phyloP scores from a whole-genome alignment of 371 early-diverging fungal genomes.

The Mortierella sp. region DNA sequence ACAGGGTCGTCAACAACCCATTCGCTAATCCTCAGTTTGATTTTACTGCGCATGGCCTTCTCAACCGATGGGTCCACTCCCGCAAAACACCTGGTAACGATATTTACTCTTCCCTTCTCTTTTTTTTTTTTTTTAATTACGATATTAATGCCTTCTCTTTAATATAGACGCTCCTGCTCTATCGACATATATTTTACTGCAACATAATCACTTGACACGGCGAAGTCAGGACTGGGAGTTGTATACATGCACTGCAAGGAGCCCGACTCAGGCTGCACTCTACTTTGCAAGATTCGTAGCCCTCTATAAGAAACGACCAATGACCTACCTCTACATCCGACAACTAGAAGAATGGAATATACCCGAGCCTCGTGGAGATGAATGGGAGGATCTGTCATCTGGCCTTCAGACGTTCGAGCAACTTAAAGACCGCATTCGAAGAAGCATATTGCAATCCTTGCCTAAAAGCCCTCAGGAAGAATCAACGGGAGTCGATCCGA shows the following conservation, averaged over 20 bases:
- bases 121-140: background rate
- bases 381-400: conserved; percentile 34
- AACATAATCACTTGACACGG: conserved; percentile 32
- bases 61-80: conserved; percentile 13
- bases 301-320: conserved; percentile 42
- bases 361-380: conserved; percentile 31
- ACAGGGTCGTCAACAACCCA: conserved; percentile 26
- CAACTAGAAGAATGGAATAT: conserved; percentile 43
- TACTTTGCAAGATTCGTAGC: conserved; percentile 37
- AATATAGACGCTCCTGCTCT: conserved; percentile 15
- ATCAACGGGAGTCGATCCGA: background rate
- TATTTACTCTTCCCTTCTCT: background rate
- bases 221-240: conserved; percentile 33
- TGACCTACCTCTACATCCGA: conserved; percentile 43
- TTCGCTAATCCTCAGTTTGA: conserved; percentile 20
- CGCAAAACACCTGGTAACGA: background rate
- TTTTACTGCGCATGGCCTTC: conserved; percentile 24
- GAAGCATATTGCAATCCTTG: background rate
- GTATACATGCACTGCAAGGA: conserved; percentile 33
- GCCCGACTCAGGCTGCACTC: conserved; percentile 37
- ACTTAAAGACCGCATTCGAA: conserved; percentile 33
- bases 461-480: background rate
- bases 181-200: conserved; percentile 30
- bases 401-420: conserved; percentile 39
- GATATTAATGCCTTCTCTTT: background rate